phyloP scores from a whole-genome alignment of 768 basidiomycete genomes.

The Clitopilus passeckerianus region DNA sequence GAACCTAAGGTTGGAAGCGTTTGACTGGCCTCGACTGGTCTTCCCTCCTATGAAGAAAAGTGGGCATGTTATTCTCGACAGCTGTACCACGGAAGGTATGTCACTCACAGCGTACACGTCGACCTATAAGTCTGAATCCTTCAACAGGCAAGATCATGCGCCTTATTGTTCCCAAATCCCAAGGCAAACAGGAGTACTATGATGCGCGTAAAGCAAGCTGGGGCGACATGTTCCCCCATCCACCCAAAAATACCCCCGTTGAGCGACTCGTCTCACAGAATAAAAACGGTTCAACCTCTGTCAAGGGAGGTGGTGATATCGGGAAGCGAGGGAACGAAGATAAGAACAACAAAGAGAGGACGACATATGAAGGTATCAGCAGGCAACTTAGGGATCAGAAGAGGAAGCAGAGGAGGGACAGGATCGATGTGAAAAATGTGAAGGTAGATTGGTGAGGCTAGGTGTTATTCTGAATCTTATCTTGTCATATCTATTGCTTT shows the following conservation, averaged over 20 bases:
- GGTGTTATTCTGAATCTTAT: not conserved
- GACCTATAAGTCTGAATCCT: constrained; percentile 2
- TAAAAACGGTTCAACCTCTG: constrained; percentile 21
- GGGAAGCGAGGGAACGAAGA: constrained; percentile 42
- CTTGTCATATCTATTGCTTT: not conserved
- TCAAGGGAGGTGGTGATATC: constrained; percentile 42
- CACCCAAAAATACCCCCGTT: constrained; percentile 72
- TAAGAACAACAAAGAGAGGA: constrained; percentile 18
- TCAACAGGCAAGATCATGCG: constrained; percentile 85
- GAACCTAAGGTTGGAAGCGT: constrained; percentile 68
- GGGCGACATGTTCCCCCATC: constrained; percentile 95
- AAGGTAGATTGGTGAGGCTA: constrained; percentile 1
- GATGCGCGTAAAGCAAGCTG: constrained; percentile 91
- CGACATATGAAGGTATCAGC: constrained; percentile 32
- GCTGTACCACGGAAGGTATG: constrained; percentile 77
- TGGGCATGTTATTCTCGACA: constrained; percentile 89
- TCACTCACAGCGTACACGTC: not conserved
- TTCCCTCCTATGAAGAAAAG: constrained; percentile 89
- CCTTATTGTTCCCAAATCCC: constrained; percentile 86
- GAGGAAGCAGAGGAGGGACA: constrained; percentile 26
- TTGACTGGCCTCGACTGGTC: constrained; percentile 85
- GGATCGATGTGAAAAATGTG: constrained; percentile 1
- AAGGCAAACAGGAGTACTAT: constrained; percentile 93
- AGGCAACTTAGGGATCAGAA: constrained; percentile 34
- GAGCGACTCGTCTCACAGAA: constrained; percentile 40